These are phyloP conservation scores for Entomortierella lignicola DNA, from an alignment of 192 early-diverging fungal species.

Conservation along the genomic window DNA sequence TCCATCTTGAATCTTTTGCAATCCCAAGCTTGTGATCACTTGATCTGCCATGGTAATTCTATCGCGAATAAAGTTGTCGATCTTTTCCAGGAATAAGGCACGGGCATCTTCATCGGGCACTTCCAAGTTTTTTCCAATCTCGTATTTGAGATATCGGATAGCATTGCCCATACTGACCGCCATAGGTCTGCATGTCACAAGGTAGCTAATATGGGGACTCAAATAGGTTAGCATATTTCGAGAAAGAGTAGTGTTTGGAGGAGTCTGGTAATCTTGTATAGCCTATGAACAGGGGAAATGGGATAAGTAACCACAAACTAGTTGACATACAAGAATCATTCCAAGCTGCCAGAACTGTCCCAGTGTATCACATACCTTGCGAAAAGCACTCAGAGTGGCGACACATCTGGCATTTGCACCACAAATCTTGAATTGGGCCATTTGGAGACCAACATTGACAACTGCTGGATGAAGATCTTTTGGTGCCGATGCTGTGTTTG, in stretches of 20 bases:
- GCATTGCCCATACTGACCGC: conserved; percentile 95
- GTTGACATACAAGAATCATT: too few species aligned
- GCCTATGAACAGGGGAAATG: conserved; percentile 60
- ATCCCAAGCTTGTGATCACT: conserved; percentile 80
- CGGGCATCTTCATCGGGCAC: conserved; percentile 88
- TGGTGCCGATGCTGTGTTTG: conserved; percentile 56
- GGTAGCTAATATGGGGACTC: conserved; percentile 90
- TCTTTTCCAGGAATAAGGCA: conserved; percentile 71
- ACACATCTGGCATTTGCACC: conserved; percentile 93
- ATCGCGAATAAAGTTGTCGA: conserved; percentile 92
- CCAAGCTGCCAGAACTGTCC: too few species aligned
- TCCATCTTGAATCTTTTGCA: conserved; percentile 91
- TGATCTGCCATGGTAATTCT: conserved; percentile 86
- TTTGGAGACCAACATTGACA: conserved; percentile 86
- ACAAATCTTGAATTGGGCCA: conserved; percentile 85
- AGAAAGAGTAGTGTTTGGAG: conserved; percentile 79
- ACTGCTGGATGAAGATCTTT: conserved; percentile 89
- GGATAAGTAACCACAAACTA: not conserved
- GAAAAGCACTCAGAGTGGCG: conserved; percentile 89
- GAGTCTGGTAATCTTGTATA: conserved; percentile 93
- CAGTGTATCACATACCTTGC: conserved; percentile 74
- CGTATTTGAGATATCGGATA: conserved; percentile 89
- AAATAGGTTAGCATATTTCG: conserved; percentile 85
- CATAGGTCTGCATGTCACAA: conserved; percentile 85
- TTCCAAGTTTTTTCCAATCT: conserved; percentile 83